phyloP scores from a whole-genome alignment of 139 green algal genomes.

The Chlorella sp. region DNA sequence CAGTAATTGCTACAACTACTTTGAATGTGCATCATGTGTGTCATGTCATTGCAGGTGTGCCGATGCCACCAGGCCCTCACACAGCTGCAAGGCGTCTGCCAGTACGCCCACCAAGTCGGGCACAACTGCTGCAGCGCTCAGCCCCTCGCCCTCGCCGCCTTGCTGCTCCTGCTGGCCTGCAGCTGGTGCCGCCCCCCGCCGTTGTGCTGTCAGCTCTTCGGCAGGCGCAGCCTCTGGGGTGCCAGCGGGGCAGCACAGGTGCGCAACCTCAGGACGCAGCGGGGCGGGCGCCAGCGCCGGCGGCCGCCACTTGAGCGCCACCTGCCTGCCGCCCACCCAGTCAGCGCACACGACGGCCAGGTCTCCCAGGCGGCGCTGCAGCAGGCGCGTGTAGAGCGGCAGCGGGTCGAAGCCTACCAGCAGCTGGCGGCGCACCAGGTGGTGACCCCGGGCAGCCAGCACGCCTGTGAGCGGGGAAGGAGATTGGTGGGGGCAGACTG shows the following conservation, averaged over 20 bases:
- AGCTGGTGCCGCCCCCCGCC: background rate
- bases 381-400: constrained; percentile 38
- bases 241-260: constrained; percentile 17
- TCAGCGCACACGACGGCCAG: constrained; percentile 70
- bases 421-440: constrained; percentile 66
- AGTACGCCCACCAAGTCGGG: constrained; percentile 41
- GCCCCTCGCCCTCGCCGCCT: background rate
- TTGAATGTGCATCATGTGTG: no score
- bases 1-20: no score
- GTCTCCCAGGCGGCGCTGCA: constrained; percentile 57
- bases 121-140: constrained; percentile 7
- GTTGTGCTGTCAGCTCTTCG: background rate
- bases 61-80: constrained; percentile 37
- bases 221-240: background rate
- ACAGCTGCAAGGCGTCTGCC: constrained; percentile 36
- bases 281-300: constrained; percentile 45
- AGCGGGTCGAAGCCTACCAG: constrained; percentile 84
- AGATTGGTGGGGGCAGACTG: background rate
- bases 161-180: no score
- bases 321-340: constrained; percentile 43
- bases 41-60: constrained; percentile 39
- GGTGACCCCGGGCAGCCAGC: constrained; percentile 39
- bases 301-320: constrained; percentile 71
- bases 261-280: constrained; percentile 34
- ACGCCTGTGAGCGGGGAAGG: constrained; percentile 34